Percentiles rank a stretch among this genome's conserved stretches.
Conservation (phyloP, 495 filamentous ascomycete genomes). For the Mytilinidion resinicola region DNA sequence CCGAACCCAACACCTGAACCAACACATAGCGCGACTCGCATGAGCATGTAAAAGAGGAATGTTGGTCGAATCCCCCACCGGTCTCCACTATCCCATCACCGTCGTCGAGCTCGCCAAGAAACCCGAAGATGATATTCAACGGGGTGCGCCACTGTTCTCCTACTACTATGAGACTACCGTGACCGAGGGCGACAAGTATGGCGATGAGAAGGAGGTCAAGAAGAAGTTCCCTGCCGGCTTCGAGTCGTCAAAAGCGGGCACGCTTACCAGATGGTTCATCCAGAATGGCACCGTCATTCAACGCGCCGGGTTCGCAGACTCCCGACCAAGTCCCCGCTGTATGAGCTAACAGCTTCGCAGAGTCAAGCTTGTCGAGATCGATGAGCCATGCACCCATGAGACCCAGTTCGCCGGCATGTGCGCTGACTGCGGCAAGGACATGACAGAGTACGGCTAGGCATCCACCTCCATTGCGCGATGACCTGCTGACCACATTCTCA, state of each 20-base stretch:
- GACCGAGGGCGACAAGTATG: constrained; percentile 65
- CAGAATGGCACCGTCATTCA: constrained; percentile 62
- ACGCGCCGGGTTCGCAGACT: constrained; percentile 15
- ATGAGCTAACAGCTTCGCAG: constrained; percentile 3
- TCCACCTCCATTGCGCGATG: background rate
- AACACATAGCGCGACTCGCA: constrained; percentile 10
- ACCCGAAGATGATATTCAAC: constrained; percentile 65
- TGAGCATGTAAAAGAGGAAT: constrained; percentile 31
- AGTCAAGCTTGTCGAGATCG: constrained; percentile 65
- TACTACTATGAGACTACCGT: constrained; percentile 76
- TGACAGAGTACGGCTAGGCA: constrained; percentile 61
- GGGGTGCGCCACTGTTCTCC: constrained; percentile 68
- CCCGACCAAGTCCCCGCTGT: constrained; percentile 15
- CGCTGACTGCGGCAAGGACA: constrained; percentile 89
- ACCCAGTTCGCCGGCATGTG: constrained; percentile 88
- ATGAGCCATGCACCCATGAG: constrained; percentile 86
- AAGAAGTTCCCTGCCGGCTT: constrained; percentile 69
- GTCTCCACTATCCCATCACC: constrained; percentile 89
- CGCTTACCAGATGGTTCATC: constrained; percentile 67
- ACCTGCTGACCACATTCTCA: background rate
- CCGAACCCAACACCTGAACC: constrained; percentile 6
- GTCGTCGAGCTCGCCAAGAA: constrained; percentile 78
- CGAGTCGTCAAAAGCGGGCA: constrained; percentile 76
- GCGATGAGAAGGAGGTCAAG: constrained; percentile 59
- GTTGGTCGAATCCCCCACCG: constrained; percentile 46